Percentiles rank a stretch among this genome's conserved stretches.
Conservation (phyloP, 192 early-diverging fungal genomes). For the Anaeromyces robustus region DNA sequence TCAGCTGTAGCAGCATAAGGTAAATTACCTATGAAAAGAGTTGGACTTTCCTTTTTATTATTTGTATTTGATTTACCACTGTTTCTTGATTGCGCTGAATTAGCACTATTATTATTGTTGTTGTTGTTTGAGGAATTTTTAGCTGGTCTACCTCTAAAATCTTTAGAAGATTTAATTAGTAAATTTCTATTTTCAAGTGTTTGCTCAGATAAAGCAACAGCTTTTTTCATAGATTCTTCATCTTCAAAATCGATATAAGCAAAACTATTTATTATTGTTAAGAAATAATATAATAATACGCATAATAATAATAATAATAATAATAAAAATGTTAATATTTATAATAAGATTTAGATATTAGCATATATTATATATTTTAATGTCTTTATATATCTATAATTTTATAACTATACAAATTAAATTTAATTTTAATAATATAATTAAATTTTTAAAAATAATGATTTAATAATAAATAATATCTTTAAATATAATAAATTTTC, state of each 20-base stretch:
- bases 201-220: constrained; percentile 46
- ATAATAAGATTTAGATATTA: too few relatives aligned
- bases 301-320: too few relatives aligned
- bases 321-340: too few relatives aligned
- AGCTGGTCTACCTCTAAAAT: constrained; percentile 42
- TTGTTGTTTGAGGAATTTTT: constrained; percentile 6
- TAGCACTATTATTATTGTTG: constrained; percentile 8
- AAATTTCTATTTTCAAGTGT: constrained; percentile 38
- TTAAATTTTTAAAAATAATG: too few relatives aligned
- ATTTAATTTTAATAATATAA: too few relatives aligned
- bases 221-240: constrained; percentile 25
- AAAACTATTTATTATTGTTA: constrained; percentile 26
- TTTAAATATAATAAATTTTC: too few relatives aligned
- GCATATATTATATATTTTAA: too few relatives aligned
- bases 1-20: constrained; percentile 33
- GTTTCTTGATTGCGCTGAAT: too few relatives aligned
- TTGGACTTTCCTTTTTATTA: constrained; percentile 39
- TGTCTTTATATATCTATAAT: too few relatives aligned
- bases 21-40: constrained; percentile 55
- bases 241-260: constrained; percentile 55
- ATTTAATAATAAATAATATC: too few relatives aligned
- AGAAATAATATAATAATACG: too few relatives aligned
- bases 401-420: too few relatives aligned
- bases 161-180: constrained; percentile 50
- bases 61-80: constrained; percentile 16